A percentile compares a stretch with the other conserved stretches of the same genome.
Conservation (phyloP, 2,329 filamentous ascomycete genomes). For the Xylogone sp. region DNA sequence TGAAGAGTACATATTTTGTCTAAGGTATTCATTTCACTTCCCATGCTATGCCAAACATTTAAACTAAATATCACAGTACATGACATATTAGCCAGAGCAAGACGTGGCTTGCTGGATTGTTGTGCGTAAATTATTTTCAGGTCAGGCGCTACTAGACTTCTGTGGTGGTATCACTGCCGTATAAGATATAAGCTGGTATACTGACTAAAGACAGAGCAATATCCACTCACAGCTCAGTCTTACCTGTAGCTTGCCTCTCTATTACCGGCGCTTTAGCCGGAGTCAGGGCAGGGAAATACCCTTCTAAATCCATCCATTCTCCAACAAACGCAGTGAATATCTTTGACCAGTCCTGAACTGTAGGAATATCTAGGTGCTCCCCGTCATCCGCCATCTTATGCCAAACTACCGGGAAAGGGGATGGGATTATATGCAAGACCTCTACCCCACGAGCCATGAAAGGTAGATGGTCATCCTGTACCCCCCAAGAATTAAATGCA, state of each 20-base stretch:
- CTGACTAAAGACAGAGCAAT: constrained; percentile 7
- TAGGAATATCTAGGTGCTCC: constrained; percentile 75
- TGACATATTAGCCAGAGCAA: no score
- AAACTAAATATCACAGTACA: no score
- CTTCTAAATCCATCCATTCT: constrained; percentile 82
- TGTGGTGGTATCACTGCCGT: constrained; percentile 1
- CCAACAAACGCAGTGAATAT: constrained; percentile 80
- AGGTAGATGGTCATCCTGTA: constrained; percentile 87
- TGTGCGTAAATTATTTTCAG: not conserved
- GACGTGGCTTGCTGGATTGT: not conserved
- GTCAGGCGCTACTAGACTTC: not conserved
- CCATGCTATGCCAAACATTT: no score
- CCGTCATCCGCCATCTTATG: constrained; percentile 82
- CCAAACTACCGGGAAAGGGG: constrained; percentile 80
- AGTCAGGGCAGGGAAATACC: constrained; percentile 20
- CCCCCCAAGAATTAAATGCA: constrained; percentile 46
- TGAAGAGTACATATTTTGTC: no score
- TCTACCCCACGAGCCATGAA: constrained; percentile 86
- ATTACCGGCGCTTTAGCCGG: constrained; percentile 5
- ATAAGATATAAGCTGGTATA: constrained; percentile 13
- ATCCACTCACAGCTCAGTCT: constrained; percentile 29
- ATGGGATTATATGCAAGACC: constrained; percentile 83
- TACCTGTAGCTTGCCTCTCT: constrained; percentile 11
- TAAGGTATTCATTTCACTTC: no score
- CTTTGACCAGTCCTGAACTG: constrained; percentile 82